Evolutionary conservation across 2,329 filamentous ascomycete species (phyloP), one percentile per base, ranked within the genome.

Genomic region (Tetracladium maxilliforme): DNA sequence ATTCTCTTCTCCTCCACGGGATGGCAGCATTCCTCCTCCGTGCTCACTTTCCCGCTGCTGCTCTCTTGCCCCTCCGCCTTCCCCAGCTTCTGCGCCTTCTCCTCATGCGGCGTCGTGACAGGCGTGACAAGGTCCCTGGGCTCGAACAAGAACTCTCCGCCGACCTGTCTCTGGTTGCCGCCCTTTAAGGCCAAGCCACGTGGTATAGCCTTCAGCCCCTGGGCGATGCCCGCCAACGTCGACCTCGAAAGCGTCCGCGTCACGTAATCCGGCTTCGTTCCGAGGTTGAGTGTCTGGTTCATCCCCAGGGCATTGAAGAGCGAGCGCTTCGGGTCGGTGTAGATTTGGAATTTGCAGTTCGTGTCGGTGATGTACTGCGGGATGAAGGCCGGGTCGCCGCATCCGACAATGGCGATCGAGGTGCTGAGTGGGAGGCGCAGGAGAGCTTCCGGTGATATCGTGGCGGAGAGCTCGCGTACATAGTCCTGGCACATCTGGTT

Each of bases 1-100:
- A 81, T 64, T 27, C 54, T 55, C 50, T 78, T 77, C 40, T 66
- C 56, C 40, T 67, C 56, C 3, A 45, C 40, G 13, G 30, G 21
- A 35, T 31, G 22, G 35, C 29, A 15, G 26, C 28, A 27, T 33
- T 34, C 33, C 26, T 36, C 26, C 5, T 33, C 32, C 2, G 8
- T 19, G 9, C 11, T 19, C 9, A 19, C 8, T 19, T 19, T n/a
- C 18, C 8, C 18, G 9, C 18, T 8, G 18, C 11, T 8, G 8
- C 8, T 19, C 22, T 27, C 10, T 22, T 17, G 10, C 32, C 28
- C 5, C 6, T 16, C 31, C 30, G 3, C 24, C 27, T 3, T 28
- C 36, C 5, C 31, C 22, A 23, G 27, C 14, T 31, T 25, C 12
- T 27, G 30, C 12, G 23, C 17, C 10, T 27, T 24, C 15, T 32